Percentiles rank a stretch among this genome's conserved stretches.
Evolutionary conservation across 2,329 filamentous ascomycete species (phyloP).

Genomic region (Proliferodiscus dingleyae): DNA sequence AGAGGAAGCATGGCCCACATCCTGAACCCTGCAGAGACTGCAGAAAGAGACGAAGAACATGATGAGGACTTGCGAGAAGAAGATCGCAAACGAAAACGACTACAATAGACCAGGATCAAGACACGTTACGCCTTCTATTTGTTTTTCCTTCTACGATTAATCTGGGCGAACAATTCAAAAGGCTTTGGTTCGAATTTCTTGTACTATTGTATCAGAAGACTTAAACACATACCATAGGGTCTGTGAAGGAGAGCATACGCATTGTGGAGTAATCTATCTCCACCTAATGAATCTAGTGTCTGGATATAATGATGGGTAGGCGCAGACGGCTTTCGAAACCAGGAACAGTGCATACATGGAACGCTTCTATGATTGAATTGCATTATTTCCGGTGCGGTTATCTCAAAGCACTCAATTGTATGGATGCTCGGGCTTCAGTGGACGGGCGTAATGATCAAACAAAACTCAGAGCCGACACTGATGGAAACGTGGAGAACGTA

Average conservation of each 20-base stretch:
- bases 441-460: neutral
- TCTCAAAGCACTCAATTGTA: constrained; percentile 1
- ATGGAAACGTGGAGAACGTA: neutral
- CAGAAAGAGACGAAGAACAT: constrained; percentile 59
- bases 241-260: constrained; percentile 11
- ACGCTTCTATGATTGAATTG: constrained; percentile 1
- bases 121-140: constrained; percentile 1
- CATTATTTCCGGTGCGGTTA: neutral
- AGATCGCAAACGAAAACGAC: constrained; percentile 59
- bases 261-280: constrained; percentile 6
- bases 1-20: constrained; percentile 70
- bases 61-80: constrained; percentile 56
- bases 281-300: neutral
- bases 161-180: neutral
- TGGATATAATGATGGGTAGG: too few relatives aligned
- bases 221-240: constrained; percentile 8
- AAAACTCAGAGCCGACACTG: neutral
- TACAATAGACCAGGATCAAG: constrained; percentile 36
- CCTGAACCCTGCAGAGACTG: constrained; percentile 64
- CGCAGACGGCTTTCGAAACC: too few relatives aligned
- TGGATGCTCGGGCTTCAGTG: neutral
- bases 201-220: constrained; percentile 4
- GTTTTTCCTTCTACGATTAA: constrained; percentile 2
- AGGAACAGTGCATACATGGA: neutral
- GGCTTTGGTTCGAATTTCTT: constrained; percentile 7